Base-by-base conservation (phyloP, 192 early-diverging fungal species). In the Allomyces macrogynus region DNA sequence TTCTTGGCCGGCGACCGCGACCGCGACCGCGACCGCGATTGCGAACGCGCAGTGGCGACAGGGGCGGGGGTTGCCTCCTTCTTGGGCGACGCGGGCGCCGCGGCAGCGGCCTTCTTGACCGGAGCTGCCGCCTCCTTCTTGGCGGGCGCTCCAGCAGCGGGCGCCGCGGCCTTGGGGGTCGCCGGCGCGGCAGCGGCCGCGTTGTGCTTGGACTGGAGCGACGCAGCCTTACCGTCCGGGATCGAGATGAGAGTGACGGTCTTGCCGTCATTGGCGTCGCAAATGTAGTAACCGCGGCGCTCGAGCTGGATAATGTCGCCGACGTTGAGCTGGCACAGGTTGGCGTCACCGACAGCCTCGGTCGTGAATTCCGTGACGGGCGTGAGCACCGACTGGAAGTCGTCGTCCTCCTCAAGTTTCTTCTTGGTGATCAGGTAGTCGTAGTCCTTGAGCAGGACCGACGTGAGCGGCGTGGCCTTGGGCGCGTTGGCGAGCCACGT, bases 401-500 rank as follows among this genome's bases (percentile, higher is more conserved):
- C 76, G 68, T 97, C 96, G 61, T 82, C 87, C 63, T 92, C 92
- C 72, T 97, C 96, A 0, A 96, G 72, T 81, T 95, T 93, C 80
- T 89, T 90, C 84, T 97, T 97, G 63, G 87, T 99, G 70, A 97
- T 93, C 71, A 99, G 75, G 69, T 97, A 97, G 73, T 97, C 95
- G 72, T 90, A 97, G 74, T 97, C 93, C 65, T 89, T 67, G 61
- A 99, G 81, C 43, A 81, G 65, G 10, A 83, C 78, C 9, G 81
- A 70, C 43, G 23, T 20, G 44, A 16, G 12, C 20, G 63, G 66
- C 14, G 70, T 57, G 23, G 61, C 67, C 24, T 71, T 71, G 10
- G 61, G 20, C 65, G 23, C 57, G 42, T 54, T 9, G 10, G 76
- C 72, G 67, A 99, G 83, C 96, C 96, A 99, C 2, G 94, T 94